Percentiles rank a stretch among this genome's conserved stretches.
Conservation (phyloP, 2,329 filamentous ascomycete species). For the Blumeriella jaapii region DNA sequence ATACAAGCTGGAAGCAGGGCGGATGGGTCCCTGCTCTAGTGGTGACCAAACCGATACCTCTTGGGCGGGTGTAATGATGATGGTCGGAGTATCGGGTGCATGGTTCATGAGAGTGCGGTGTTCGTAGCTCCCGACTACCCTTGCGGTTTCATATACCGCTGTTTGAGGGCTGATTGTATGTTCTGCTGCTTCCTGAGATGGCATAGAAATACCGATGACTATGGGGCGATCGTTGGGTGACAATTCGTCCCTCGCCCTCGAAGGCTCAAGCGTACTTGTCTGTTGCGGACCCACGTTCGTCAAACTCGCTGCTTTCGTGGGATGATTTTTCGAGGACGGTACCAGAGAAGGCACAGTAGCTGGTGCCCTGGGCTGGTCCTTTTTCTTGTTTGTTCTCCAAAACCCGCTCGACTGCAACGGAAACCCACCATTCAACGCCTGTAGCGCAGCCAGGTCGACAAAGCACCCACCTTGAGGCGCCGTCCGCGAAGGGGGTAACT, state of each 20-base stretch:
- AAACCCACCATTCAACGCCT: conserved; percentile 38
- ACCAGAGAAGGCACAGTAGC: conserved; percentile 6
- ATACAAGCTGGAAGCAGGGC: not conserved
- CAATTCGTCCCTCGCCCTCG: conserved; percentile 33
- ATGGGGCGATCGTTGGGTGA: conserved; percentile 63
- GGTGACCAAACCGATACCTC: conserved; percentile 27
- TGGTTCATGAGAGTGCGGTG: conserved; percentile 14
- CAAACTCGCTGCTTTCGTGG: too few relatives aligned
- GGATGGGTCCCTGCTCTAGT: conserved; percentile 3
- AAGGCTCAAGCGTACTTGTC: too few relatives aligned
- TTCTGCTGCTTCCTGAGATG: conserved; percentile 37
- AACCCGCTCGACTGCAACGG: conserved; percentile 16
- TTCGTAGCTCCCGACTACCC: conserved; percentile 18
- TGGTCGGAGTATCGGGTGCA: conserved; percentile 34
- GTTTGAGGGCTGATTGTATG: conserved; percentile 41
- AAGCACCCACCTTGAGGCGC: conserved; percentile 19
- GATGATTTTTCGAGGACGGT: not conserved
- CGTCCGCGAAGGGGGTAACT: conserved; percentile 21
- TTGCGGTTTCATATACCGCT: conserved; percentile 20
- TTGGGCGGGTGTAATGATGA: conserved; percentile 40
- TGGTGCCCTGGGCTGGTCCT: conserved; percentile 7
- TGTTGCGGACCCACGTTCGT: too few relatives aligned
- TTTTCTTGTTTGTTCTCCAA: conserved; percentile 24
- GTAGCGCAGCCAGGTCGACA: conserved; percentile 46
- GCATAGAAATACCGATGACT: conserved; percentile 58